Evolutionary conservation across 345 rosid genomes (phyloP).

Genomic region (Bretschneidera sinensis): DNA sequence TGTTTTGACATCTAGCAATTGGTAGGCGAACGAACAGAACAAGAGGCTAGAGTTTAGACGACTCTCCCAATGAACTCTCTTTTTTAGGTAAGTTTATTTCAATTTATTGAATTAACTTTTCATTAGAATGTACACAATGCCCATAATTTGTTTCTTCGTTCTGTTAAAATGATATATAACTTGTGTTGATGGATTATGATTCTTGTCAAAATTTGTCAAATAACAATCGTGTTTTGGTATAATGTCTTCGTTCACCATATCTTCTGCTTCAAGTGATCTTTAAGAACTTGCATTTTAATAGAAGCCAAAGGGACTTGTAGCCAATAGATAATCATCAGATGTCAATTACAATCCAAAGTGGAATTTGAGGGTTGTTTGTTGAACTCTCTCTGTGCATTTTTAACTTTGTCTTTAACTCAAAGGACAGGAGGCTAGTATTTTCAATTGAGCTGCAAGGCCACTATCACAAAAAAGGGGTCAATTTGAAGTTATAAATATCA

Average conservation of each 20-base stretch:
- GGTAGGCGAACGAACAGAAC: not conserved
- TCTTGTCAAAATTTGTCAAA: slow-evolving; percentile 6
- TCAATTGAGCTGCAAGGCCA: slow-evolving; percentile 44
- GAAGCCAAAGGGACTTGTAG: not conserved
- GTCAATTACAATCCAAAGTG: not conserved
- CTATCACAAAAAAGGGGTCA: slow-evolving; percentile 30
- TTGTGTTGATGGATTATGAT: not conserved
- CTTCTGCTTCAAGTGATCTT: slow-evolving; percentile 28
- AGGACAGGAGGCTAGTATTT: slow-evolving; percentile 25
- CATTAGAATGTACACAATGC: not conserved
- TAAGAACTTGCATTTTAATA: not conserved
- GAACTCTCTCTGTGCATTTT: slow-evolving; percentile 18
- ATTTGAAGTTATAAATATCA: slow-evolving; percentile 18
- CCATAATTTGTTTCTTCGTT: not conserved
- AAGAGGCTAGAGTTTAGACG: no score
- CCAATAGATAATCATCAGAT: slow-evolving; percentile 6
- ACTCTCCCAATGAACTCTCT: no score
- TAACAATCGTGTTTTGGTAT: slow-evolving; percentile 29
- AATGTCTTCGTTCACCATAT: slow-evolving; percentile 30
- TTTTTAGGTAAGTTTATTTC: no score
- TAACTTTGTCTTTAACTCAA: slow-evolving; percentile 61
- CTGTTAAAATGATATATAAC: slow-evolving; percentile 2
- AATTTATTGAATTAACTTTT: no score
- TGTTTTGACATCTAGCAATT: not conserved
- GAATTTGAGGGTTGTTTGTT: slow-evolving; percentile 24